A percentile compares a stretch with the other conserved stretches of the same genome.
Evolutionary conservation across 108 stramenopile species (phyloP).

Genomic region (Aurantiochytrium sp.): DNA sequence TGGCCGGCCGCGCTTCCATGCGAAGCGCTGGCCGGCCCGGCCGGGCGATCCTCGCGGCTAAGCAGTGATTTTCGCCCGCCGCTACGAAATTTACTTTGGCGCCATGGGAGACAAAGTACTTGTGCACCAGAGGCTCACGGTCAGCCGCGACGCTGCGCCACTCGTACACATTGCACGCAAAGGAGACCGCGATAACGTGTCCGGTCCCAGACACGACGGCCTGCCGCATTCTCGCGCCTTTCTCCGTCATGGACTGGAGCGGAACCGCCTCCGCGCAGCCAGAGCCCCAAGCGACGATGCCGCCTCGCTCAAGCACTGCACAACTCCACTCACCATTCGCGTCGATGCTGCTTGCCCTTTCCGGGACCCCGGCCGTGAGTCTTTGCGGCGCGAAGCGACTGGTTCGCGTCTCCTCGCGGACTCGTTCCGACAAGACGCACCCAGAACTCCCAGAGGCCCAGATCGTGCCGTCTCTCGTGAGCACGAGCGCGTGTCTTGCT

Average conservation of each 20-base stretch:
- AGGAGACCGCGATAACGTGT: background rate
- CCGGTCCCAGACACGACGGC: background rate
- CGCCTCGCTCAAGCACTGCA: background rate
- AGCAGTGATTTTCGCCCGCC: too few relatives aligned
- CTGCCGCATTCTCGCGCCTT: background rate
- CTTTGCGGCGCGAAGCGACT: background rate
- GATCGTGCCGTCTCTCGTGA: background rate
- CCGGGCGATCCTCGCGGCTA: too few relatives aligned
- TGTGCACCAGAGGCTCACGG: too few relatives aligned
- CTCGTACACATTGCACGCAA: slow-evolving; percentile 1
- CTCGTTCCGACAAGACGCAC: background rate
- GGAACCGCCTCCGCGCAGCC: background rate
- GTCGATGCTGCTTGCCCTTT: background rate
- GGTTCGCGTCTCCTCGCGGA: background rate
- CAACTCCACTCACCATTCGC: background rate
- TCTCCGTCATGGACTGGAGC: background rate
- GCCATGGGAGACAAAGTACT: too few relatives aligned
- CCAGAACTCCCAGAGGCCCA: background rate
- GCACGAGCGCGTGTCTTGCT: background rate
- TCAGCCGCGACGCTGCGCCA: background rate
- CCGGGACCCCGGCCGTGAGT: background rate
- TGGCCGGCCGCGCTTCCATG: too few relatives aligned
- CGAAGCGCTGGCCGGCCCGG: too few relatives aligned
- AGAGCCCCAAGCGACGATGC: background rate
- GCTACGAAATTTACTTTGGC: too few relatives aligned